Conservation (phyloP, 2,329 filamentous ascomycete genomes). For the Penicillium sclerotiorum region DNA sequence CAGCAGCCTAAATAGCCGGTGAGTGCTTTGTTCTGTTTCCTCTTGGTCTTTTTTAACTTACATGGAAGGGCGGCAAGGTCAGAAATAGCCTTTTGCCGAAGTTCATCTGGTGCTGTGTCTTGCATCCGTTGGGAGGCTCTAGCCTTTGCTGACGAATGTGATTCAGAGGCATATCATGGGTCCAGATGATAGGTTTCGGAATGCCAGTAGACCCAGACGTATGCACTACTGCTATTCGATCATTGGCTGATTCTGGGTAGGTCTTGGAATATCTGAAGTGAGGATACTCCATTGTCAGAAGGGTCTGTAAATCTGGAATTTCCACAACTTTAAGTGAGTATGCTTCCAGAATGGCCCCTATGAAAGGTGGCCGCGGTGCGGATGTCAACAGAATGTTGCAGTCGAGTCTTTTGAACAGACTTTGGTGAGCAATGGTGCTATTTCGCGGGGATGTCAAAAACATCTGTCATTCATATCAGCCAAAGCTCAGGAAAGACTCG, state of each 20-base stretch:
- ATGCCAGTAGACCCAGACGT: not conserved
- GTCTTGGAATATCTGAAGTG: conserved; percentile 3
- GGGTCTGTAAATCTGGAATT: conserved; percentile 32
- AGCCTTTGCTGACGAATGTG: no score
- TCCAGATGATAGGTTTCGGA: conserved; percentile 1
- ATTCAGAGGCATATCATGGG: not conserved
- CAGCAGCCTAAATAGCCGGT: not conserved
- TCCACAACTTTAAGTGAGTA: conserved; percentile 24
- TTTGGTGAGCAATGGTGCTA: conserved; percentile 36
- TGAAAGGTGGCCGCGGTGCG: conserved; percentile 24
- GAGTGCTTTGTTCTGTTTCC: no score
- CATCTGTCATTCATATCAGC: conserved; percentile 21
- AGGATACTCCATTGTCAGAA: conserved; percentile 20
- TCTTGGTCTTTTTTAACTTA: no score
- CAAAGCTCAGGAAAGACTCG: no score
- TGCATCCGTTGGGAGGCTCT: not conserved
- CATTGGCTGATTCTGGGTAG: not conserved
- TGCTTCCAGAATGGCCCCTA: conserved; percentile 25
- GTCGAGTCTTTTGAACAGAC: conserved; percentile 31
- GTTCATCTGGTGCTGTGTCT: not conserved
- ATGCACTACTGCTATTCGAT: not conserved
- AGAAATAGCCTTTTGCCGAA: conserved; percentile 2
- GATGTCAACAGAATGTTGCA: conserved; percentile 36
- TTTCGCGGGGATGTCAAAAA: conserved; percentile 45
- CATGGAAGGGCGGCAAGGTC: not conserved